phyloP scores from a whole-genome alignment of 495 filamentous ascomycete species.

The Aspergillus haitiensis region DNA sequence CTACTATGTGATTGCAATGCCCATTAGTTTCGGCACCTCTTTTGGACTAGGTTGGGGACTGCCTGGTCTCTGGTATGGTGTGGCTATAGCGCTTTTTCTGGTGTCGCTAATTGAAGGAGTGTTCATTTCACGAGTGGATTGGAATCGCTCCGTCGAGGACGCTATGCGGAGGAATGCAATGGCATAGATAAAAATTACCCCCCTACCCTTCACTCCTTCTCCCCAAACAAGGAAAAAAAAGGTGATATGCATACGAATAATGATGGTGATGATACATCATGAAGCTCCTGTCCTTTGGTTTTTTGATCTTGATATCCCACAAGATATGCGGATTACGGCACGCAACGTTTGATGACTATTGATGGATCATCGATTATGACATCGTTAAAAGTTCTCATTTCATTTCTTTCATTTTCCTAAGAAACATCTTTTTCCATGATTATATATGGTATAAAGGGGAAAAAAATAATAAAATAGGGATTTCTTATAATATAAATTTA shows the following conservation, averaged over 20 bases:
- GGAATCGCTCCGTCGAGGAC: conserved; percentile 72
- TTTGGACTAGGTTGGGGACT: conserved; percentile 75
- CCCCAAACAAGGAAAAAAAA: not conserved
- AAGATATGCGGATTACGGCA: no score
- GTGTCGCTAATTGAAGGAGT: conserved; percentile 65
- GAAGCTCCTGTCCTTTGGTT: no score
- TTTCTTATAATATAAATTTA: not conserved
- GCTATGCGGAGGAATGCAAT: conserved; percentile 66
- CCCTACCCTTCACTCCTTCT: no score
- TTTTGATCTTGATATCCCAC: no score
- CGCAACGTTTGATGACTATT: no score
- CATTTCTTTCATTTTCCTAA: no score
- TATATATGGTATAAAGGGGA: no score
- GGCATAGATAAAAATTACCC: conserved; percentile 41
- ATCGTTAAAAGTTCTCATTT: no score
- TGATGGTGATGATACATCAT: no score
- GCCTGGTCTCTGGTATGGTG: conserved; percentile 78
- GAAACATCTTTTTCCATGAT: no score
- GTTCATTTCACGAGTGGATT: conserved; percentile 66
- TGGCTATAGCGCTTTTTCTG: conserved; percentile 65
- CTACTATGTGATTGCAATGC: conserved; percentile 85
- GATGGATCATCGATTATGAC: no score
- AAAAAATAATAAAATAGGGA: conserved; percentile 16
- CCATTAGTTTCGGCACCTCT: conserved; percentile 72
- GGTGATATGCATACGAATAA: no score